Percentiles rank a stretch among this genome's conserved stretches.
Conservation (phyloP, 2,329 filamentous ascomycete genomes). For the Chrysosphaeria jannelii region DNA sequence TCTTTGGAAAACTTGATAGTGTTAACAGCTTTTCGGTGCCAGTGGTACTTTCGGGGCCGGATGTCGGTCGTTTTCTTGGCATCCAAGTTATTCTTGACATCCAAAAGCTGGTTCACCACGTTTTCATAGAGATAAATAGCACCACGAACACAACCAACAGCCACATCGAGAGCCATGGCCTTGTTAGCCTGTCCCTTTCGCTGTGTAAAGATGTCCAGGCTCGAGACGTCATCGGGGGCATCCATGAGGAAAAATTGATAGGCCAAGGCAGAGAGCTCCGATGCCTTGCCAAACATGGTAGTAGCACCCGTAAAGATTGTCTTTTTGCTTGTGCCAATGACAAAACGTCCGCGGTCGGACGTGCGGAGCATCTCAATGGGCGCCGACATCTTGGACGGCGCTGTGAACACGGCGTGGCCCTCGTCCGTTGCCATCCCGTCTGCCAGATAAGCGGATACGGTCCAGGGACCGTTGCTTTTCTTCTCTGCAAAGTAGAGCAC, state of each 20-base stretch:
- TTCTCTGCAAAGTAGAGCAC: conserved; percentile 18
- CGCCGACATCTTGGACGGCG: conserved; percentile 1
- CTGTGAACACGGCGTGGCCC: conserved; percentile 3
- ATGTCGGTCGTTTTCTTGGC: conserved; percentile 14
- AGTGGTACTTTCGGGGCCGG: conserved; percentile 44
- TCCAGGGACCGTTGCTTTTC: conserved; percentile 9
- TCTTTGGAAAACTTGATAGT: conserved; percentile 77
- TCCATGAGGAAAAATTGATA: conserved; percentile 29
- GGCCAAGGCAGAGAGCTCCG: conserved; percentile 12
- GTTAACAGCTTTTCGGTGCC: conserved; percentile 65
- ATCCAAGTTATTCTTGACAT: conserved; percentile 8
- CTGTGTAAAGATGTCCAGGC: conserved; percentile 28
- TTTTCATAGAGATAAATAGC: conserved; percentile 60
- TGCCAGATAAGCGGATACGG: conserved; percentile 16
- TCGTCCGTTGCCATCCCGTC: conserved; percentile 1
- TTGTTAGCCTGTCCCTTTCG: conserved; percentile 6
- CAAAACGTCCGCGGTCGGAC: conserved; percentile 20
- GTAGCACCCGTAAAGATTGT: conserved; percentile 28
- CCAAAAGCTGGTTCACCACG: conserved; percentile 26
- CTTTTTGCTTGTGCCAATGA: conserved; percentile 22
- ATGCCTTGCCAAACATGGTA: conserved; percentile 8
- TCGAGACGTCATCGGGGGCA: conserved; percentile 30
- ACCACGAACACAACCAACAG: conserved; percentile 47
- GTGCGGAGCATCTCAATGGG: conserved; percentile 17
- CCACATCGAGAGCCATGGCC: conserved; percentile 22